These are phyloP conservation scores for Apophysomyces elegans DNA, from an alignment of 371 early-diverging fungal species.

Conservation along the genomic window DNA sequence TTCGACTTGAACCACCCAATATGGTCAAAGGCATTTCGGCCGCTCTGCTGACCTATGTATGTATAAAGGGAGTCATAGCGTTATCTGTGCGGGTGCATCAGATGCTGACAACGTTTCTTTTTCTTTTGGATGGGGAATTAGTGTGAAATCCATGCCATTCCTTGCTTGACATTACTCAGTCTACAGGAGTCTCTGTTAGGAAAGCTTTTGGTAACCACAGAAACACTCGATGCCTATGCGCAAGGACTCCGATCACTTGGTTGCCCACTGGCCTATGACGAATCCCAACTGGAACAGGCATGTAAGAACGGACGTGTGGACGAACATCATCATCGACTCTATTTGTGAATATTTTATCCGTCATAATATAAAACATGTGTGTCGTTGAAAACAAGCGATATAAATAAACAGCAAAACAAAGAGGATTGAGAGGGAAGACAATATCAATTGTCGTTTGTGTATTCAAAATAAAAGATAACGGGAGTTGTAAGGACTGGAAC, in stretches of 20 bases:
- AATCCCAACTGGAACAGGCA: slow-evolving; percentile 15
- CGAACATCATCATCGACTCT: slow-evolving; percentile 48
- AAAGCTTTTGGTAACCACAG: slow-evolving; percentile 38
- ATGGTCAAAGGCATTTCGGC: slow-evolving; percentile 42
- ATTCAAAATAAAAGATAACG: not conserved
- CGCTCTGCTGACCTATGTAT: slow-evolving; percentile 44
- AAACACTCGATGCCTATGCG: slow-evolving; percentile 36
- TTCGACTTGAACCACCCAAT: slow-evolving; percentile 39
- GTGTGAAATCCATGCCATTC: slow-evolving; percentile 48
- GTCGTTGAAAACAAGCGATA: not conserved
- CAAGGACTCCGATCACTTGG: slow-evolving; percentile 33
- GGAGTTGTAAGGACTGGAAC: not conserved
- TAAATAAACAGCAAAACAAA: too few relatives aligned
- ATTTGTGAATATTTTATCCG: slow-evolving; percentile 28
- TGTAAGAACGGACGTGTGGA: slow-evolving; percentile 30
- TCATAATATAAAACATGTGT: slow-evolving; percentile 9
- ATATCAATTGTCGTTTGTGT: slow-evolving; percentile 2
- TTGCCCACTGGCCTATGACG: slow-evolving; percentile 20
- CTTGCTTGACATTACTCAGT: slow-evolving; percentile 41
- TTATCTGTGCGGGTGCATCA: not conserved
- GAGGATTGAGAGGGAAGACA: not conserved
- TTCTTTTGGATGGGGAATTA: slow-evolving; percentile 5
- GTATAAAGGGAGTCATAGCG: not conserved
- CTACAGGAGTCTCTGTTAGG: slow-evolving; percentile 52
- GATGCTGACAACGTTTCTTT: too few relatives aligned